These are phyloP conservation scores for Gastrodia elata DNA, from an alignment of 106 monocot genomes.

Conservation along the genomic window DNA sequence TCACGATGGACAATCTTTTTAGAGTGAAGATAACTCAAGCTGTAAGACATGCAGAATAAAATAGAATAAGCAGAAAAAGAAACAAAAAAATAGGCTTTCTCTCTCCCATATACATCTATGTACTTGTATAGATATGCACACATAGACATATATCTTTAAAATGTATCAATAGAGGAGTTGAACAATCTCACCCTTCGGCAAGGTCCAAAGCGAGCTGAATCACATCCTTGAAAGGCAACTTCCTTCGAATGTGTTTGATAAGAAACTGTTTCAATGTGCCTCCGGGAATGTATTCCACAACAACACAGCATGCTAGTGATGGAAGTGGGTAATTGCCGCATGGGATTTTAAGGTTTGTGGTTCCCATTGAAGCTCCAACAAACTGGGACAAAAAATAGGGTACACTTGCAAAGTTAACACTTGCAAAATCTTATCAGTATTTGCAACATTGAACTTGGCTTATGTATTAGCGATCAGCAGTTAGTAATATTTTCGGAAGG, in stretches of 20 bases:
- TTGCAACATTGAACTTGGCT: background rate
- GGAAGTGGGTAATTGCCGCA: conserved; percentile 24
- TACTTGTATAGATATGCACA: too few relatives aligned
- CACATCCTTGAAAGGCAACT: conserved; percentile 62
- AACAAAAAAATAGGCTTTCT: too few relatives aligned
- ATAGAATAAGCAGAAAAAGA: background rate
- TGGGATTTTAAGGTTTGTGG: conserved; percentile 58
- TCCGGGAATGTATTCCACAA: conserved; percentile 79
- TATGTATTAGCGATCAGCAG: background rate
- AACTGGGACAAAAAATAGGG: conserved; percentile 28
- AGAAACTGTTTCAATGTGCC: conserved; percentile 80
- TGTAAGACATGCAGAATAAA: conserved; percentile 17
- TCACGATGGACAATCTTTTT: conserved; percentile 82
- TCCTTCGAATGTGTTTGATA: conserved; percentile 59
- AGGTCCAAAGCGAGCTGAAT: conserved; percentile 75
- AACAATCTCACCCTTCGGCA: conserved; percentile 52
- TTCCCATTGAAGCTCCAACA: conserved; percentile 82
- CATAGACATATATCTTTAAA: background rate
- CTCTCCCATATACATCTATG: too few relatives aligned
- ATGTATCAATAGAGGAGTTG: background rate
- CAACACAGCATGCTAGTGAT: conserved; percentile 72
- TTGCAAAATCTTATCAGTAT: background rate
- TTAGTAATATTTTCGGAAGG: background rate
- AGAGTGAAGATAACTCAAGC: conserved; percentile 77
- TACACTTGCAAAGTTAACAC: background rate